Conservation (phyloP, 768 basidiomycete genomes). For the Sistotremastrum niveocremeum region DNA sequence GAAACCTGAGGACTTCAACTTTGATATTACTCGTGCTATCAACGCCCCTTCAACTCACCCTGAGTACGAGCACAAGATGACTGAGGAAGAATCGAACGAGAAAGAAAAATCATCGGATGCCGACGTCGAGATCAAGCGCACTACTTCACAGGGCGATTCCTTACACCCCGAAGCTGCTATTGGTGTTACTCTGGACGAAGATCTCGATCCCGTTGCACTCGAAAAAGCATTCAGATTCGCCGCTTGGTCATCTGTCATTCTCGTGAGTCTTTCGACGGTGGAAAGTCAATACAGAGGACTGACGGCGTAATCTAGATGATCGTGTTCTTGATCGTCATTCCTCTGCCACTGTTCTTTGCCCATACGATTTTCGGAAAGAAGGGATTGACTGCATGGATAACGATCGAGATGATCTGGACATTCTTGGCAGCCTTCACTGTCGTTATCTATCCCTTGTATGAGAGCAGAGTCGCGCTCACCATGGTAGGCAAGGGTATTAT, state of each 20-base stretch:
- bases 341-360: conserved; percentile 78
- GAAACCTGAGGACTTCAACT: conserved; percentile 79
- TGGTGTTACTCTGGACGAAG: conserved; percentile 25
- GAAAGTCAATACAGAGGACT: not conserved
- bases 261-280: conserved; percentile 30
- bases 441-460: conserved; percentile 78
- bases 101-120: conserved; percentile 18
- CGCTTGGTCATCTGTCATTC: conserved; percentile 50
- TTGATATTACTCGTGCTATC: conserved; percentile 64
- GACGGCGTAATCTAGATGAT: conserved; percentile 27
- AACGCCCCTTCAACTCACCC: conserved; percentile 27
- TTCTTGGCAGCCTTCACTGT: conserved; percentile 65
- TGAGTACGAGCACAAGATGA: conserved; percentile 5
- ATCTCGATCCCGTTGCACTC: conserved; percentile 52
- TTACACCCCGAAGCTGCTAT: conserved; percentile 3
- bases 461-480: conserved; percentile 54
- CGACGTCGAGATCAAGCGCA: conserved; percentile 28
- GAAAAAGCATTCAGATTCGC: conserved; percentile 74
- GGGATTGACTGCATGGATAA: conserved; percentile 70
- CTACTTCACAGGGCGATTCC: conserved; percentile 8
- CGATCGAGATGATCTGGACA: conserved; percentile 71
- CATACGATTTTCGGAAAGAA: conserved; percentile 50
- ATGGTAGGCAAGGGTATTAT: conserved; percentile 48
- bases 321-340: conserved; percentile 60
- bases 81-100: conserved; percentile 8